These are phyloP conservation scores for Ogataea trehalophila DNA, from an alignment of 805 yeast genomes.

Conservation along the genomic window DNA sequence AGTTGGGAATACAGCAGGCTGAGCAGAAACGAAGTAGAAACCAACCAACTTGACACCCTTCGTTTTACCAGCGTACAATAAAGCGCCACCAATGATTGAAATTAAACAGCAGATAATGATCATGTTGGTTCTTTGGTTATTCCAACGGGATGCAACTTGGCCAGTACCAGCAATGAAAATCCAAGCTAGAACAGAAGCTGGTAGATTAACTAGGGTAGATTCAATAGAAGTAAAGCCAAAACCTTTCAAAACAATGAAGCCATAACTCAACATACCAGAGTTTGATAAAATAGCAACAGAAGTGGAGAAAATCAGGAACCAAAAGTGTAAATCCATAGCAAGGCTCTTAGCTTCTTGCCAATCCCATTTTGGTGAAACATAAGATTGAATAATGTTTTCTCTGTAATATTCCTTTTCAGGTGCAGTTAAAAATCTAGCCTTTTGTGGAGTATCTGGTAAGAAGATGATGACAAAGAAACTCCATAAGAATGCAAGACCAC, in stretches of 20 bases:
- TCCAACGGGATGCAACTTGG: conserved; percentile 19
- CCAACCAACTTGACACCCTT: conserved; percentile 29
- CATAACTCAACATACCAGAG: conserved; percentile 40
- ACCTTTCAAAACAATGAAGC: conserved; percentile 34
- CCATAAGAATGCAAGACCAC: conserved; percentile 46
- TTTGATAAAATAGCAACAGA: conserved; percentile 44
- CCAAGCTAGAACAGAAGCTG: conserved; percentile 36
- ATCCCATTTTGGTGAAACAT: conserved; percentile 54
- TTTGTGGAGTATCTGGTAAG: conserved; percentile 43
- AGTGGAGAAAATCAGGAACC: conserved; percentile 42
- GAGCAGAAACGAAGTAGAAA: conserved; percentile 22
- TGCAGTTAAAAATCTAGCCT: conserved; percentile 38
- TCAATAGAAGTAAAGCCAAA: conserved; percentile 31
- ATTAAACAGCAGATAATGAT: conserved; percentile 18
- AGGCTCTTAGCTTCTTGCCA: conserved; percentile 50
- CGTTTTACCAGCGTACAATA: conserved; percentile 24
- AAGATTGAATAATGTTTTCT: conserved; percentile 48
- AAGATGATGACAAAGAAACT: conserved; percentile 26
- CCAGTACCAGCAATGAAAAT: conserved; percentile 24
- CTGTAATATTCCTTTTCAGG: conserved; percentile 41
- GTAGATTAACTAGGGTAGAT: conserved; percentile 33
- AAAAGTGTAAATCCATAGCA: conserved; percentile 43
- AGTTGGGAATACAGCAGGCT: conserved; percentile 26
- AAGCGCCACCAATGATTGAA: conserved; percentile 26
- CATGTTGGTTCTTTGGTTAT: conserved; percentile 31